Evolutionary conservation across 179 eudicot genomes (phyloP), one percentile per base, ranked within the genome.

Genomic region (Actinidia chinensis): DNA sequence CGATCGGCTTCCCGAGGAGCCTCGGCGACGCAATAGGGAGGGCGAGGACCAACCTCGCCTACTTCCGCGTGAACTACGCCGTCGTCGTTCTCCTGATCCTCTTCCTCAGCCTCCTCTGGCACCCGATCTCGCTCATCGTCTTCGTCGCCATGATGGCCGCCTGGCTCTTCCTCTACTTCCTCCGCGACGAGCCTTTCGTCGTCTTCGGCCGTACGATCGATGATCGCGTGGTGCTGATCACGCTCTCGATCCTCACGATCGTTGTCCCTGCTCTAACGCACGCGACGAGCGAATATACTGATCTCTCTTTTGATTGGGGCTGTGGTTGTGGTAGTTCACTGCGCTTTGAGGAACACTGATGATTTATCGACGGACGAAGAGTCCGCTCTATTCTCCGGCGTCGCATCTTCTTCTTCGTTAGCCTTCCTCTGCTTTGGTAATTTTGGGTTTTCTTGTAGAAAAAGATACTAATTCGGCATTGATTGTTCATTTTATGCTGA

Each of bases 71-170:
- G 5, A 86, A 86, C 73, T 86, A 81, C 82, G 74, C 76, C 73
- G 78, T 84, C 47, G 42, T 80, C 50, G 59, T 84, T 71, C 85
- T 86, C 68, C 10, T 79, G 3, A 50, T 86, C 60, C 85, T 86
- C 74, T 86, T 86, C 77, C 80, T 84, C 67, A 73, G 82, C 33
- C 83, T 69, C 25, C 75, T 83, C 17, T 83, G 86, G 84, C 86
- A 78, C 74, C 86, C 86, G 40, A 78, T 83, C 81, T 80, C 82
- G 0, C 84, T 85, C 54, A 71, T 82, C 72, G 86, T 84, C 70
- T 82, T 86, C 79, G 15, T 84, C 28, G 56, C 55, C 77, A 77
- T 77, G 76, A 80, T 81, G 61, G 86, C 67, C 9, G 51, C 54
- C 10, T 83, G 84, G 84, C 54, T 81, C n/a, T 80, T 76, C 81